Evolutionary conservation across 1,284 basidiomycete genomes (phyloP).

Genomic region (Ceratobasidium theobromae): DNA sequence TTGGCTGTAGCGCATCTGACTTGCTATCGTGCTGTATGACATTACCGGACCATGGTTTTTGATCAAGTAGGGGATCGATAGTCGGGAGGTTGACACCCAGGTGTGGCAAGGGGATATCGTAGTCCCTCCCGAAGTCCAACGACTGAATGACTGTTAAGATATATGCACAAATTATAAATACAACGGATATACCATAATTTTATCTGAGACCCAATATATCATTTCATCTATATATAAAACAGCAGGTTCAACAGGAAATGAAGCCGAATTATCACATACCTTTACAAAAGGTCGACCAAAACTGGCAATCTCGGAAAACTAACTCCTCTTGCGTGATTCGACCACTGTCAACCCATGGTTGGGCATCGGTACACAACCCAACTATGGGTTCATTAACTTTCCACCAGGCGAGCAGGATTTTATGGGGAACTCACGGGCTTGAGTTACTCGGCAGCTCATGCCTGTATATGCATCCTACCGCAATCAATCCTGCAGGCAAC

Average conservation of each 20-base stretch:
- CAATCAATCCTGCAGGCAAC: background rate
- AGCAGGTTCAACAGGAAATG: too few relatives aligned
- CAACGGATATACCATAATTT: background rate
- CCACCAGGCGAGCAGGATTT: background rate
- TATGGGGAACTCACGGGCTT: constrained; percentile 43
- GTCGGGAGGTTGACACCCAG: background rate
- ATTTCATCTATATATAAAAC: too few relatives aligned
- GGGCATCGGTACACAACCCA: constrained; percentile 58
- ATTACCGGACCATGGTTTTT: background rate
- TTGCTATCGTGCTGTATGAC: background rate
- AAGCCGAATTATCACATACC: constrained; percentile 38
- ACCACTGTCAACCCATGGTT: constrained; percentile 55
- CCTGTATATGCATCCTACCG: constrained; percentile 42
- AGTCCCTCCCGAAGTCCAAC: constrained; percentile 50
- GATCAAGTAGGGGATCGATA: background rate
- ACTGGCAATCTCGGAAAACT: constrained; percentile 56
- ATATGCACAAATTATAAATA: constrained; percentile 39
- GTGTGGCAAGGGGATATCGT: constrained; percentile 47
- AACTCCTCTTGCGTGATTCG: constrained; percentile 54
- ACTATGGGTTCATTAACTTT: constrained; percentile 43
- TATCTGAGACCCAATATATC: background rate
- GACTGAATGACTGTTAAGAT: background rate
- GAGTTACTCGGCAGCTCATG: constrained; percentile 55
- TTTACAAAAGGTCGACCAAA: constrained; percentile 56
- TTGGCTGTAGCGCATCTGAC: background rate